Conservation (phyloP, 495 filamentous ascomycete species). For the Evernia prunastri region DNA sequence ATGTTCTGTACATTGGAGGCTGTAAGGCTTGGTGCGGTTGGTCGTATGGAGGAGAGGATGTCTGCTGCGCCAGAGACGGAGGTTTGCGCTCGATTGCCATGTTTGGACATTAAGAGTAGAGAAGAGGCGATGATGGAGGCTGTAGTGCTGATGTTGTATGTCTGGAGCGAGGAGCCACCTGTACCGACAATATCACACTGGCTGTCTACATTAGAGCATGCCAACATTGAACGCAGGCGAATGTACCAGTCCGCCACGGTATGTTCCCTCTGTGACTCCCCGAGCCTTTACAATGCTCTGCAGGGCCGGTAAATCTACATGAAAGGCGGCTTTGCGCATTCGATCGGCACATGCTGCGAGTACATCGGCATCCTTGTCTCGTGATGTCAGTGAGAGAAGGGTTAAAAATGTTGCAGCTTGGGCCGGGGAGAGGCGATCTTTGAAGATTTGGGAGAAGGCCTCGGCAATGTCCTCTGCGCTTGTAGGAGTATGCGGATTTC, state of each 20-base stretch:
- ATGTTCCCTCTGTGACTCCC: conserved; percentile 58
- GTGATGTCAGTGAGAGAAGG: conserved; percentile 77
- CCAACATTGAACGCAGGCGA: neutral
- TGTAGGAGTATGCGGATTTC: conserved; percentile 54
- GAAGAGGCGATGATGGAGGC: conserved; percentile 86
- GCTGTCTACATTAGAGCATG: neutral
- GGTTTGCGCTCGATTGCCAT: conserved; percentile 93
- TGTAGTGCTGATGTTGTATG: conserved; percentile 95
- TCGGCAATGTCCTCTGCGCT: conserved; percentile 75
- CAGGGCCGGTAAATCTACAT: conserved; percentile 56
- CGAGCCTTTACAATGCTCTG: conserved; percentile 49
- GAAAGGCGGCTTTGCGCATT: conserved; percentile 63
- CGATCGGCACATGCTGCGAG: conserved; percentile 64
- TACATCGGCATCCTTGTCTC: conserved; percentile 72
- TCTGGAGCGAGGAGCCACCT: conserved; percentile 91
- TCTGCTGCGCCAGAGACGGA: conserved; percentile 95
- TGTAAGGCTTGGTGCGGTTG: conserved; percentile 62
- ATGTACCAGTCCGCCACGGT: conserved; percentile 52
- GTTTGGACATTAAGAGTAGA: conserved; percentile 77
- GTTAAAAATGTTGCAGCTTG: conserved; percentile 83
- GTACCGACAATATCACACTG: conserved; percentile 95
- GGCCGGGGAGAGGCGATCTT: conserved; percentile 71
- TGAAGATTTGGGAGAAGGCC: conserved; percentile 84
- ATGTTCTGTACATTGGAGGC: conserved; percentile 67
- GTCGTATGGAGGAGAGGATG: conserved; percentile 65